Conservation (phyloP, 2,329 filamentous ascomycete species). For the Alternaria brassicicola region DNA sequence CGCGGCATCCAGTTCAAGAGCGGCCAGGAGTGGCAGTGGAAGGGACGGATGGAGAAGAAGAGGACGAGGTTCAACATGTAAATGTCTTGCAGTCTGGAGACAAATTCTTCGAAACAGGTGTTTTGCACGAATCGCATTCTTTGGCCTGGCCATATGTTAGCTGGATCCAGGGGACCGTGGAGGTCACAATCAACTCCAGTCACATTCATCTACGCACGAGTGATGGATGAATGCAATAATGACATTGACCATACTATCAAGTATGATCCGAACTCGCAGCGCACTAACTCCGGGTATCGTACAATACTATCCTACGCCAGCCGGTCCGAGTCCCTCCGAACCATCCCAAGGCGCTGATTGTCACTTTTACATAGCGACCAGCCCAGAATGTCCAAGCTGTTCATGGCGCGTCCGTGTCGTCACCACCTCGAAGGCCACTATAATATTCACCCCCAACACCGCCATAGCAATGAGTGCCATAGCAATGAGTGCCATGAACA, state of each 20-base stretch:
- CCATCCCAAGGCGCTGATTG: not conserved
- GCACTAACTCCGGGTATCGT: slow-evolving; percentile 1
- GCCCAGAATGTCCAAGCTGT: not conserved
- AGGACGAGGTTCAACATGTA: slow-evolving; percentile 92
- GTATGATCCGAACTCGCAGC: not conserved
- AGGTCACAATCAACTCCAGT: not conserved
- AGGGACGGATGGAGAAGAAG: slow-evolving; percentile 91
- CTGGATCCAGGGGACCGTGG: not conserved
- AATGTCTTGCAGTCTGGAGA: not conserved
- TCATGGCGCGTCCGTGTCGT: not conserved
- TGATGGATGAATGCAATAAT: not conserved
- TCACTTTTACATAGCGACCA: not conserved
- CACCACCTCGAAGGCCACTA: not conserved
- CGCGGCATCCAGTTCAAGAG: slow-evolving; percentile 80
- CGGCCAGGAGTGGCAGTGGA: slow-evolving; percentile 95
- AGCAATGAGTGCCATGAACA: not conserved
- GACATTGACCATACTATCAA: not conserved
- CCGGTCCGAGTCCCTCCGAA: not conserved
- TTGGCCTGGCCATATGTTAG: not conserved
- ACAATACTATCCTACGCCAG: slow-evolving; percentile 1
- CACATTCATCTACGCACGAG: not conserved
- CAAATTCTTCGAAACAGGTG: too few relatives aligned
- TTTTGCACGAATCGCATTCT: not conserved
- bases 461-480: not conserved
- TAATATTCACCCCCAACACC: not conserved